Conservation (phyloP, 306 rosid species). For the Citrullus colocynthis region DNA sequence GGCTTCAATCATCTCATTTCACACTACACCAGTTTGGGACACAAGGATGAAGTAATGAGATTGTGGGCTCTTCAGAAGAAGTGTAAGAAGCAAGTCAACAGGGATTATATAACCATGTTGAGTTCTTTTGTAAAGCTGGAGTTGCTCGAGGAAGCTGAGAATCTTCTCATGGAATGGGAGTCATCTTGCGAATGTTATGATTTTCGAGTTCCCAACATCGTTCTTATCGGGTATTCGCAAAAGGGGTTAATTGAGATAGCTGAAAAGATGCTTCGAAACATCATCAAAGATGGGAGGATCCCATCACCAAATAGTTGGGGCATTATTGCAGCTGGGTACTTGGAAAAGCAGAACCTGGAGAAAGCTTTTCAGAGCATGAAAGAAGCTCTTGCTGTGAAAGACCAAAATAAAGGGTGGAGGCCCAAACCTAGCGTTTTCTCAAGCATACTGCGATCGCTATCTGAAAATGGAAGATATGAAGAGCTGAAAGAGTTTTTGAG, state of each 20-base stretch:
- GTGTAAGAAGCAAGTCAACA: constrained; percentile 47
- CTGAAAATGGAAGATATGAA: constrained; percentile 17
- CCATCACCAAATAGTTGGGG: constrained; percentile 70
- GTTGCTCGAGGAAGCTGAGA: constrained; percentile 37
- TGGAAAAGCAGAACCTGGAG: constrained; percentile 46
- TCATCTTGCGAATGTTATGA: constrained; percentile 37
- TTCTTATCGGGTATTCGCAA: constrained; percentile 30
- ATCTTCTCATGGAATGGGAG: constrained; percentile 49
- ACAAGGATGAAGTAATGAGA: constrained; percentile 39
- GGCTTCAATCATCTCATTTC: constrained; percentile 54
- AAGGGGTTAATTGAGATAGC: constrained; percentile 40
- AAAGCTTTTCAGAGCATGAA: constrained; percentile 47
- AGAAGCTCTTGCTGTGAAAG: constrained; percentile 33
- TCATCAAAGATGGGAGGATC: constrained; percentile 34
- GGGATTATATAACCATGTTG: constrained; percentile 55
- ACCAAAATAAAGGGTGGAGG: constrained; percentile 41
- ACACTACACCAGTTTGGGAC: constrained; percentile 32
- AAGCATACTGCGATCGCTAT: constrained; percentile 37
- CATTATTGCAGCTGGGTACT: constrained; percentile 47
- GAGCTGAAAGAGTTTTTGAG: constrained; percentile 39
- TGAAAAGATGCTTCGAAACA: constrained; percentile 24
- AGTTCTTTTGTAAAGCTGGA: constrained; percentile 51
- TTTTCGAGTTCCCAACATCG: constrained; percentile 48
- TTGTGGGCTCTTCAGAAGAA: constrained; percentile 44
- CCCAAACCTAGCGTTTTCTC: constrained; percentile 35